Percentiles rank a stretch among this genome's conserved stretches.
phyloP scores from a whole-genome alignment of 768 basidiomycete species.

The Trametes elegans region DNA sequence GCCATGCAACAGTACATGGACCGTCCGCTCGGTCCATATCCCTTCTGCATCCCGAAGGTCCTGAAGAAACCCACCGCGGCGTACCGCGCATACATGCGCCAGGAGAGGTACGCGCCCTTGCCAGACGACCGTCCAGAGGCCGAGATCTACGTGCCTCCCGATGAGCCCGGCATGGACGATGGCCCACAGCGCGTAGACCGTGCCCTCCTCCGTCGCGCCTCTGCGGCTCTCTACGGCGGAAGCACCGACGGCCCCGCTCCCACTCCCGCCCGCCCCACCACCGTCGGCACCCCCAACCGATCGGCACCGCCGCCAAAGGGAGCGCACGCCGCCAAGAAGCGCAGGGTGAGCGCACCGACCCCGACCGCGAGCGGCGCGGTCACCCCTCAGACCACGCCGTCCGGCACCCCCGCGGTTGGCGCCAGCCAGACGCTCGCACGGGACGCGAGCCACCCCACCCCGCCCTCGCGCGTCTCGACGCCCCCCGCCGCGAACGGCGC shows the following conservation, averaged over 20 bases:
- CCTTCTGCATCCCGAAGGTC: slow-evolving; percentile 18
- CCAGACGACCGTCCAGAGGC: slow-evolving; percentile 24
- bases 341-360: background rate
- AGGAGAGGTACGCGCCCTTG: slow-evolving; percentile 4
- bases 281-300: background rate
- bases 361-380: background rate
- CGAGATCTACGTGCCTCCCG: slow-evolving; percentile 25
- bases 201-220: background rate
- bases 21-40: slow-evolving; percentile 25
- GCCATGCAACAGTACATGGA: slow-evolving; percentile 22
- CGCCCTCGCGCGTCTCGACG: background rate
- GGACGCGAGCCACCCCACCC: background rate
- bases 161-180: slow-evolving; percentile 24
- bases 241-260: background rate
- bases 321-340: slow-evolving; percentile 12
- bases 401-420: background rate
- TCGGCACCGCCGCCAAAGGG: background rate
- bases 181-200: slow-evolving; percentile 9
- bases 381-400: background rate
- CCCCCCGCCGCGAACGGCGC: background rate
- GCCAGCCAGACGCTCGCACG: background rate
- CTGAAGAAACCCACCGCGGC: slow-evolving; percentile 24
- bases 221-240: background rate
- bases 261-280: background rate
- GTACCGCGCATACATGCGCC: slow-evolving; percentile 22